Percentiles rank a stretch among this genome's conserved stretches.
Evolutionary conservation across 495 filamentous ascomycete genomes (phyloP).

Genomic region (Cenococcum geophilum): DNA sequence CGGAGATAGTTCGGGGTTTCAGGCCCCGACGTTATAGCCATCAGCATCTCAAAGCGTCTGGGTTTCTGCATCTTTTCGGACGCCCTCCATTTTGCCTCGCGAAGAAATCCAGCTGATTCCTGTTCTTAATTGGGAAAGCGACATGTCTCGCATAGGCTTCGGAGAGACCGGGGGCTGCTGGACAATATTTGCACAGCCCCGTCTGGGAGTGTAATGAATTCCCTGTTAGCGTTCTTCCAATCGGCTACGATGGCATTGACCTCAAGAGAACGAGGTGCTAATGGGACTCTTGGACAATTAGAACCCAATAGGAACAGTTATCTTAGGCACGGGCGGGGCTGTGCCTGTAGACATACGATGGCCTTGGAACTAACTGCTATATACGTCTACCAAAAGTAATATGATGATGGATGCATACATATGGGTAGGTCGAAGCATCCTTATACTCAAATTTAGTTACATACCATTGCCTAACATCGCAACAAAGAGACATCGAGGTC

Average conservation of each 20-base stretch:
- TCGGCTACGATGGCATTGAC: neutral
- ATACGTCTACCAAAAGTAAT: neutral
- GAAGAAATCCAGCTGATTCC: too few species aligned
- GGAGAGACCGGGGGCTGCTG: neutral
- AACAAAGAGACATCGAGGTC: neutral
- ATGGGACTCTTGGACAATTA: neutral
- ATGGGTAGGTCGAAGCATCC: too few species aligned
- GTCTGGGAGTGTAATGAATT: neutral
- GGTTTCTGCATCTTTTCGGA: neutral
- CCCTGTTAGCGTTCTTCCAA: neutral
- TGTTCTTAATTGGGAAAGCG: neutral
- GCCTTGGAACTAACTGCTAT: neutral
- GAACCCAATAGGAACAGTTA: neutral
- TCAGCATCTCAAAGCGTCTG: too few species aligned
- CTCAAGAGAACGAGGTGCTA: neutral
- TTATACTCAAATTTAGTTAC: too few species aligned
- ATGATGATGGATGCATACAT: neutral
- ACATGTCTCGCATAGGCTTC: neutral
- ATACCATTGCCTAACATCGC: neutral
- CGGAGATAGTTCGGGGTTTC: too few species aligned
- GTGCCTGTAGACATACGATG: neutral
- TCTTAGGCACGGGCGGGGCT: neutral
- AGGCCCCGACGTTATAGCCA: too few species aligned
- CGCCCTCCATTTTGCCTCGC: neutral
- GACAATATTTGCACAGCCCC: neutral